These are phyloP conservation scores for Moricandia arvensis DNA, from an alignment of 345 rosid species.

Conservation along the genomic window DNA sequence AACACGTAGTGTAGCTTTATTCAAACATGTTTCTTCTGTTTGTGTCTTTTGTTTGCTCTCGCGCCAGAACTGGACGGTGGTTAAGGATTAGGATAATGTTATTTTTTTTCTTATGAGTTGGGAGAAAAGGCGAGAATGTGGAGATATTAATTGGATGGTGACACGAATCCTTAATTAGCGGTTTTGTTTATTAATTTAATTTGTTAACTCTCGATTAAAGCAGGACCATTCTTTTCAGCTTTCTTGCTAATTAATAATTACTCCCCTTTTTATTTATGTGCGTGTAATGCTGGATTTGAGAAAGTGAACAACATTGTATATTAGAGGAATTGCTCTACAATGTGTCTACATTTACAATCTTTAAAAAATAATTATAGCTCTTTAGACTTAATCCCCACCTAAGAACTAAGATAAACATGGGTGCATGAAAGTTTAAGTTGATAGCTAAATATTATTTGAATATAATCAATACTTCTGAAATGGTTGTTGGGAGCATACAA, in stretches of 20 bases:
- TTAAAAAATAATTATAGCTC: not conserved
- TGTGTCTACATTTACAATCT: not conserved
- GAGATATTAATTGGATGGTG: conserved; percentile 39
- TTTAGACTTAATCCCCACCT: not conserved
- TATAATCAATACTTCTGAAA: not conserved
- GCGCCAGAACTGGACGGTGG: conserved; percentile 40
- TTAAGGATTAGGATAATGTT: conserved; percentile 18
- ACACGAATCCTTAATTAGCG: conserved; percentile 37
- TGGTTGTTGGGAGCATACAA: not conserved
- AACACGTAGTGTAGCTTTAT: conserved; percentile 14
- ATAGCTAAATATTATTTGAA: not conserved
- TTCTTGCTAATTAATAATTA: conserved; percentile 7
- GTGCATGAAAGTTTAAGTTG: not conserved
- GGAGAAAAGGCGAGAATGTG: conserved; percentile 28
- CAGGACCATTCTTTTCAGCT: conserved; percentile 27
- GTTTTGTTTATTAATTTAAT: conserved; percentile 12
- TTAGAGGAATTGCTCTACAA: not conserved
- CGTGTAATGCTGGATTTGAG: conserved; percentile 17
- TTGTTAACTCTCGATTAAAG: conserved; percentile 32
- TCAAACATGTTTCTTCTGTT: conserved; percentile 34
- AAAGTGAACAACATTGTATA: conserved; percentile 8
- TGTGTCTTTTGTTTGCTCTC: conserved; percentile 14
- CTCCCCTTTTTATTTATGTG: not conserved
- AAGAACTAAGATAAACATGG: conserved; percentile 7
- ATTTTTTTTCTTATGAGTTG: not conserved